A percentile compares a stretch with the other conserved stretches of the same genome.
phyloP scores from a whole-genome alignment of 1,284 basidiomycete genomes.

The Fomes fomentarius region DNA sequence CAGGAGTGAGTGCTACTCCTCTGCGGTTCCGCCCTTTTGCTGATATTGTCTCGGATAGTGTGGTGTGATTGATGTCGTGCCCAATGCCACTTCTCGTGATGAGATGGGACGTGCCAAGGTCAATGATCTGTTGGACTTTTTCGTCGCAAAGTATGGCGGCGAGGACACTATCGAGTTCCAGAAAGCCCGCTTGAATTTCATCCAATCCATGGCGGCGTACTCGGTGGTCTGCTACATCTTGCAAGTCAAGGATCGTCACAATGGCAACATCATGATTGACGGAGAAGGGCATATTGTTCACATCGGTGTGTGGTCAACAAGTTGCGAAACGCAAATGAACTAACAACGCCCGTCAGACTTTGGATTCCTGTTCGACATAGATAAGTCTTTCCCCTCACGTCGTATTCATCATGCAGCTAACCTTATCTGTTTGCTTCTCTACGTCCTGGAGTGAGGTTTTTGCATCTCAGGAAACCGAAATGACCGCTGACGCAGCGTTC shows the following conservation, averaged over 20 bases:
- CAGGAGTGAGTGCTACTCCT: slow-evolving; percentile 69
- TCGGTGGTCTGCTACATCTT: slow-evolving; percentile 98
- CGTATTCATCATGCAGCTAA: slow-evolving; percentile 22
- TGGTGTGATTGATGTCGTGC: slow-evolving; percentile 98
- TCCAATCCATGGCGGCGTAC: slow-evolving; percentile 99
- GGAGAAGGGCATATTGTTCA: slow-evolving; percentile 96
- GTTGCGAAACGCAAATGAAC: neutral
- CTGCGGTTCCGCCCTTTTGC: slow-evolving; percentile 2
- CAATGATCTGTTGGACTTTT: slow-evolving; percentile 95
- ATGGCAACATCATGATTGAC: slow-evolving; percentile 99
- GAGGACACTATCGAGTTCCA: slow-evolving; percentile 92
- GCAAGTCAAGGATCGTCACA: slow-evolving; percentile 97
- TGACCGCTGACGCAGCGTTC: neutral
- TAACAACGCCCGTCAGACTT: slow-evolving; percentile 66
- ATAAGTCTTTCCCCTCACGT: slow-evolving; percentile 55
- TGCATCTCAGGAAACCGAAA: neutral
- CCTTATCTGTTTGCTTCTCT: slow-evolving; percentile 30
- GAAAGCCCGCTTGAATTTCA: slow-evolving; percentile 92
- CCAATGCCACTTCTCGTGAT: slow-evolving; percentile 96
- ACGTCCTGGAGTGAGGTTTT: slow-evolving; percentile 44
- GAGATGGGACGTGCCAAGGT: slow-evolving; percentile 99
- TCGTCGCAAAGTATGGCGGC: slow-evolving; percentile 92
- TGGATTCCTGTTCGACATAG: slow-evolving; percentile 98
- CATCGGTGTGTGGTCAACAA: slow-evolving; percentile 63
- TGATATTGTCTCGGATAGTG: slow-evolving; percentile 57